A percentile compares a stretch with the other conserved stretches of the same genome.
Conservation (phyloP, 169 alveolate genomes). For the Plasmodium sp. region DNA sequence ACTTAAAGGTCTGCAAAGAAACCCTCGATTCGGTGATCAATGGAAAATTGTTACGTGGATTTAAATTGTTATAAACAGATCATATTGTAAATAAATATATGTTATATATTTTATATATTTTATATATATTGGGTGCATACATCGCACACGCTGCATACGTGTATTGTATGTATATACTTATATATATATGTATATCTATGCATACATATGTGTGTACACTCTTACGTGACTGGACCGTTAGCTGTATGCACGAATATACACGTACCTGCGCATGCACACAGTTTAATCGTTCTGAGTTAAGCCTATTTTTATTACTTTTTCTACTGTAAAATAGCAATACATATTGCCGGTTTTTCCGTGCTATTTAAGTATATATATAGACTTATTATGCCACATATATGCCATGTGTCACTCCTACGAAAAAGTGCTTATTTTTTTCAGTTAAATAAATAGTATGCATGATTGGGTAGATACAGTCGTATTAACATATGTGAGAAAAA, state of each 20-base stretch:
- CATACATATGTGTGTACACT: background rate
- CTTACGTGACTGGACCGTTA: background rate
- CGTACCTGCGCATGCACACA: background rate
- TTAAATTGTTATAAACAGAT: background rate
- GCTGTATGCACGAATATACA: background rate
- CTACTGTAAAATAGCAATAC: background rate
- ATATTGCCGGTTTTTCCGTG: background rate
- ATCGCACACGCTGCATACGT: background rate
- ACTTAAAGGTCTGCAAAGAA: background rate
- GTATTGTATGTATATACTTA: background rate
- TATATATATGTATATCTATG: background rate
- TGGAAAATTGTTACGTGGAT: constrained; percentile 14
- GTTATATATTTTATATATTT: background rate
- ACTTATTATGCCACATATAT: background rate
- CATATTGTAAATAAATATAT: background rate
- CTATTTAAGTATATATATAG: background rate
- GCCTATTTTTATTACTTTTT: background rate
- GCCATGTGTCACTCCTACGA: background rate
- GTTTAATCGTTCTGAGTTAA: background rate
- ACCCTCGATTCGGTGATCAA: background rate
- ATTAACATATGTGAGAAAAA: background rate
- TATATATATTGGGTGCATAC: background rate
- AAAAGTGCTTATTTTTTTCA: background rate
- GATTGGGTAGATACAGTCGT: background rate
- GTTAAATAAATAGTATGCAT: background rate